Evolutionary conservation across 2,329 filamentous ascomycete species (phyloP).

Genomic region (Fusarium sp.): DNA sequence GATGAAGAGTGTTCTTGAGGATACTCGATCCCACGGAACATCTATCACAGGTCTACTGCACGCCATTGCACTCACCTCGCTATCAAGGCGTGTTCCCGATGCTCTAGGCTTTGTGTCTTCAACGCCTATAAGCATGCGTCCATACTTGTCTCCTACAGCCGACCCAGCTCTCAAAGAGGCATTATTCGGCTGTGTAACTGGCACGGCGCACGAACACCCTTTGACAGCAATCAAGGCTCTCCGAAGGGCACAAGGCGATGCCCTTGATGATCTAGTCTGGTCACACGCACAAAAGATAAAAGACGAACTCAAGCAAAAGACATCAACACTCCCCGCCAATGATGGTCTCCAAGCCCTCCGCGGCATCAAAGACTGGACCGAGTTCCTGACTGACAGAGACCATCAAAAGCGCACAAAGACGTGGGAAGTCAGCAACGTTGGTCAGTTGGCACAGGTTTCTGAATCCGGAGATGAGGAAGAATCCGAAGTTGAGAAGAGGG

Average conservation of each 20-base stretch:
- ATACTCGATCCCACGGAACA: constrained; percentile 55
- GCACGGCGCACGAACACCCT: constrained; percentile 50
- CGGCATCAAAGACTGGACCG: constrained; percentile 58
- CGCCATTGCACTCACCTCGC: constrained; percentile 56
- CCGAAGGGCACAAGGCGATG: constrained; percentile 34
- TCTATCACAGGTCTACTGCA: constrained; percentile 65
- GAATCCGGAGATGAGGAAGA: constrained; percentile 1
- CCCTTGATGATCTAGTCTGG: constrained; percentile 56
- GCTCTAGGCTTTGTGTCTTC: constrained; percentile 52
- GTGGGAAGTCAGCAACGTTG: constrained; percentile 67
- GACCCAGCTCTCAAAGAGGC: constrained; percentile 47
- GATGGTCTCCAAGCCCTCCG: constrained; percentile 58
- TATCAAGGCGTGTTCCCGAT: constrained; percentile 54
- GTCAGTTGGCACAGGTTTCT: constrained; percentile 40
- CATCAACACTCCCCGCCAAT: constrained; percentile 54
- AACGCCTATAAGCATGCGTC: constrained; percentile 61
- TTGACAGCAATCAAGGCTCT: constrained; percentile 42
- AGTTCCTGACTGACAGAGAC: constrained; percentile 56
- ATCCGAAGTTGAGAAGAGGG: constrained; percentile 43
- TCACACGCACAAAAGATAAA: constrained; percentile 53
- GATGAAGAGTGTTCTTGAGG: constrained; percentile 51
- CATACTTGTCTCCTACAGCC: constrained; percentile 48
- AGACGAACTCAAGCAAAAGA: constrained; percentile 50
- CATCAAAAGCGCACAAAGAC: constrained; percentile 57
- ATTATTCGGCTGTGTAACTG: constrained; percentile 58